These are phyloP conservation scores for Prunella vulgaris DNA, from an alignment of 257 asterid genomes.

Conservation along the genomic window DNA sequence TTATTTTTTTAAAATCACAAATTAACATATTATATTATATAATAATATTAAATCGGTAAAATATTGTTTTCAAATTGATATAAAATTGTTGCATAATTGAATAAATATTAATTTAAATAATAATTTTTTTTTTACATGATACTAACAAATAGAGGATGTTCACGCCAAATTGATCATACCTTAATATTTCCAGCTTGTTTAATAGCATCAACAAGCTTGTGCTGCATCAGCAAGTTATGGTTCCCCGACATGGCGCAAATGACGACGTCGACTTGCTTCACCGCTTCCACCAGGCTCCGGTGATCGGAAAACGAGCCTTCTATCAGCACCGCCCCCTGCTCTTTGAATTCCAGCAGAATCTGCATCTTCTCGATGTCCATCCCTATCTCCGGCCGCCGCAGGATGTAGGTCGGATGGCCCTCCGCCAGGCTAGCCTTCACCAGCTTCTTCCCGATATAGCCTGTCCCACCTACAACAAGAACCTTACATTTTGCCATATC, in stretches of 20 bases:
- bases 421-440: constrained; percentile 70
- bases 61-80: no score
- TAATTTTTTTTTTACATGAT: no score
- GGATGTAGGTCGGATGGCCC: constrained; percentile 68
- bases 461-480: constrained; percentile 84
- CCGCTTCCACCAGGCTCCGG: constrained; percentile 67
- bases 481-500: constrained; percentile 61
- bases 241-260: constrained; percentile 83
- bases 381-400: constrained; percentile 62
- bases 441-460: constrained; percentile 63
- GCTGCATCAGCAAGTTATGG: constrained; percentile 66
- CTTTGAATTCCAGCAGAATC: constrained; percentile 52
- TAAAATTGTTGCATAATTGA: no score
- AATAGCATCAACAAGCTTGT: constrained; percentile 70
- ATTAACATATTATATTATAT: no score
- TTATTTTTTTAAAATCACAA: no score
- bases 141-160: no score
- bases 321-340: constrained; percentile 58
- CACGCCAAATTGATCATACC: no score
- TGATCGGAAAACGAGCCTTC: constrained; percentile 73
- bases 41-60: no score
- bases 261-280: constrained; percentile 73
- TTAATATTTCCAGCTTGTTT: constrained; percentile 82
- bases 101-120: no score
- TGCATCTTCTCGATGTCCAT: constrained; percentile 69